Conservation (phyloP, 2,329 filamentous ascomycete species). For the Aureobasidium sp. region DNA sequence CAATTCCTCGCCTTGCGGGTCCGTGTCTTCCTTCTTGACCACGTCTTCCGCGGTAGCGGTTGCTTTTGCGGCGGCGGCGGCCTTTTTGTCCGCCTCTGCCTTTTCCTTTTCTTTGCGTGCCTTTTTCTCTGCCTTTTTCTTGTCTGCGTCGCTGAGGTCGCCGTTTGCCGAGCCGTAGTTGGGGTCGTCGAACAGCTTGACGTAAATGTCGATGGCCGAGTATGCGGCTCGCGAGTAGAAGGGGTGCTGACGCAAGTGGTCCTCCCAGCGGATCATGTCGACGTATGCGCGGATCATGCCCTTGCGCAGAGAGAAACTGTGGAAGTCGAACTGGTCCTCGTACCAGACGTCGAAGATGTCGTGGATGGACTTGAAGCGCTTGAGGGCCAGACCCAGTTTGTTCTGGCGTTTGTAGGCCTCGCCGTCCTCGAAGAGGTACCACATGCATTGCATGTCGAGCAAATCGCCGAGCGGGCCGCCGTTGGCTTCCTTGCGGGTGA, state of each 20-base stretch:
- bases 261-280: slow-evolving; percentile 95
- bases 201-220: slow-evolving; percentile 71
- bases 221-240: slow-evolving; percentile 84
- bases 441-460: slow-evolving; percentile 96
- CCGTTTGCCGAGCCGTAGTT: slow-evolving; percentile 61
- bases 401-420: slow-evolving; percentile 78
- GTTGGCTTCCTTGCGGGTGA: slow-evolving; percentile 83
- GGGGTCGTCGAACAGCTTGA: slow-evolving; percentile 70
- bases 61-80: slow-evolving; percentile 39
- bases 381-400: slow-evolving; percentile 78
- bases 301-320: slow-evolving; percentile 93
- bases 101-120: slow-evolving; percentile 72
- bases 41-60: slow-evolving; percentile 52
- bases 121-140: slow-evolving; percentile 62
- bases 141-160: slow-evolving; percentile 74
- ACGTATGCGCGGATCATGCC: slow-evolving; percentile 92
- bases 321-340: slow-evolving; percentile 98
- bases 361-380: slow-evolving; percentile 80
- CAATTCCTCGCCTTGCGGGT: slow-evolving; percentile 75
- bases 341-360: slow-evolving; percentile 97
- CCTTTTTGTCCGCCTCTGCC: slow-evolving; percentile 73
- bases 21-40: slow-evolving; percentile 80
- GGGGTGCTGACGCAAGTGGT: slow-evolving; percentile 81
- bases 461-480: slow-evolving; percentile 86
- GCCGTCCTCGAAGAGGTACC: slow-evolving; percentile 93